Conservation (phyloP, 78 protist species). For the Fonticula alba region DNA sequence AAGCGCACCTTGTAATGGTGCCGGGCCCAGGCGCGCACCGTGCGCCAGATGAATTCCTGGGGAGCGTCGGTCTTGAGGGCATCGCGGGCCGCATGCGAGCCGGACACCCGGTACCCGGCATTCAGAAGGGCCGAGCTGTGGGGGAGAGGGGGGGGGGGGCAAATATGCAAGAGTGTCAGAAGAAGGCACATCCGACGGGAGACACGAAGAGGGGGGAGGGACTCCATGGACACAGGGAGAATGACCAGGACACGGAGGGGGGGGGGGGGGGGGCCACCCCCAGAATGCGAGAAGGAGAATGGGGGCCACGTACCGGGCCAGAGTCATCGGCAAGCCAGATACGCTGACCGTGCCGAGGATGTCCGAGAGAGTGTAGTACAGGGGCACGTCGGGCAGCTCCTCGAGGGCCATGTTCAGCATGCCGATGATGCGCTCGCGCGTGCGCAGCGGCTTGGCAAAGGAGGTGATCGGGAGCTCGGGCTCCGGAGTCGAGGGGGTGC, state of each 20-base stretch:
- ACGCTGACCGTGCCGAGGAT: constrained; percentile 22
- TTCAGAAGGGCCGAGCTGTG: constrained; percentile 35
- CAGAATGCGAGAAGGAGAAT: background rate
- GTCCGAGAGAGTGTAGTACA: constrained; percentile 20
- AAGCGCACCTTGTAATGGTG: background rate
- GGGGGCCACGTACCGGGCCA: no score
- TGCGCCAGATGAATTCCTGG: constrained; percentile 33
- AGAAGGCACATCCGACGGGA: background rate
- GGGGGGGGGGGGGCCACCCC: constrained; percentile 6
- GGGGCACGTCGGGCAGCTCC: constrained; percentile 57
- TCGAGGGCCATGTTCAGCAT: constrained; percentile 30
- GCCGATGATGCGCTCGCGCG: constrained; percentile 36
- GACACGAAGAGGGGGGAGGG: background rate
- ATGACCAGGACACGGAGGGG: background rate
- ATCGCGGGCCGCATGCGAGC: constrained; percentile 36
- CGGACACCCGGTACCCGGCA: constrained; percentile 48
- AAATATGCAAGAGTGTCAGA: background rate
- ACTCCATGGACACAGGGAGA: background rate
- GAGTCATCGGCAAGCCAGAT: background rate
- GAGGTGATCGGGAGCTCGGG: background rate
- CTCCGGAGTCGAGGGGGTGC: background rate
- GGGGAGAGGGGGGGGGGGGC: background rate
- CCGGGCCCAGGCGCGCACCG: constrained; percentile 6
- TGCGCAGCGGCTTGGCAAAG: background rate
- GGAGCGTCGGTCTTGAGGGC: constrained; percentile 75